phyloP scores from a whole-genome alignment of 1,284 basidiomycete genomes.

The Ganoderma resinaceum region DNA sequence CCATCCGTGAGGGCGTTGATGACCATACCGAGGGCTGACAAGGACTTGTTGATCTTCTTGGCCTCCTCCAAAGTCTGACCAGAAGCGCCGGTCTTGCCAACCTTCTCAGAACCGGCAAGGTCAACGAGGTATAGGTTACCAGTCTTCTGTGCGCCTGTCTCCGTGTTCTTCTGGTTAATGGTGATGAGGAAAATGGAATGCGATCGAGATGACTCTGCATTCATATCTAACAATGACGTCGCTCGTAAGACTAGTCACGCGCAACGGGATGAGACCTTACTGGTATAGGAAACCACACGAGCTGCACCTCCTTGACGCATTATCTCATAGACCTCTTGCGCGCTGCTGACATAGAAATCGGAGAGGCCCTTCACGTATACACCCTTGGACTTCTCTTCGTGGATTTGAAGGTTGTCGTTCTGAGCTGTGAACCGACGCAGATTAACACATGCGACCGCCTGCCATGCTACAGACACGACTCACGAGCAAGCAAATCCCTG shows the following conservation, averaged over 20 bases:
- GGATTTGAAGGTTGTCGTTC: slow-evolving; percentile 98
- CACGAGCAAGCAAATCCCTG: slow-evolving; percentile 94
- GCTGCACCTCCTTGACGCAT: slow-evolving; percentile 96
- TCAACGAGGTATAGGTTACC: slow-evolving; percentile 99
- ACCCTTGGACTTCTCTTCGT: slow-evolving; percentile 97
- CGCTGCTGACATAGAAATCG: slow-evolving; percentile 97
- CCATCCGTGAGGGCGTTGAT: slow-evolving; percentile 98
- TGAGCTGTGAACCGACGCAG: slow-evolving; percentile 66
- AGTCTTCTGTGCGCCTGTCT: slow-evolving; percentile 94
- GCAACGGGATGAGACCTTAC: slow-evolving; percentile 55
- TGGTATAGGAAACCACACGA: slow-evolving; percentile 94
- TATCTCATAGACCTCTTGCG: slow-evolving; percentile 98
- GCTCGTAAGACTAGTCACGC: slow-evolving; percentile 1
- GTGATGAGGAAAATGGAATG: slow-evolving; percentile 99
- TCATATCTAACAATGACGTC: slow-evolving; percentile 83
- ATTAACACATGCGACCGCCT: slow-evolving; percentile 10
- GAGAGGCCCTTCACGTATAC: slow-evolving; percentile 99
- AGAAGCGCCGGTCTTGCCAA: slow-evolving; percentile 98
- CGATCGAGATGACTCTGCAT: slow-evolving; percentile 98
- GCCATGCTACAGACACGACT: slow-evolving; percentile 45
- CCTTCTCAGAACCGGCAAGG: slow-evolving; percentile 98
- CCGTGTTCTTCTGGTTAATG: slow-evolving; percentile 96
- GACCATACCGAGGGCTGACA: slow-evolving; percentile 99
- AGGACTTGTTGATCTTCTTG: slow-evolving; percentile 99
- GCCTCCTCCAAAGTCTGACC: slow-evolving; percentile 99